Percentiles rank a stretch among this genome's conserved stretches.
Conservation (phyloP, 768 basidiomycete species). For the Russula earlei region DNA sequence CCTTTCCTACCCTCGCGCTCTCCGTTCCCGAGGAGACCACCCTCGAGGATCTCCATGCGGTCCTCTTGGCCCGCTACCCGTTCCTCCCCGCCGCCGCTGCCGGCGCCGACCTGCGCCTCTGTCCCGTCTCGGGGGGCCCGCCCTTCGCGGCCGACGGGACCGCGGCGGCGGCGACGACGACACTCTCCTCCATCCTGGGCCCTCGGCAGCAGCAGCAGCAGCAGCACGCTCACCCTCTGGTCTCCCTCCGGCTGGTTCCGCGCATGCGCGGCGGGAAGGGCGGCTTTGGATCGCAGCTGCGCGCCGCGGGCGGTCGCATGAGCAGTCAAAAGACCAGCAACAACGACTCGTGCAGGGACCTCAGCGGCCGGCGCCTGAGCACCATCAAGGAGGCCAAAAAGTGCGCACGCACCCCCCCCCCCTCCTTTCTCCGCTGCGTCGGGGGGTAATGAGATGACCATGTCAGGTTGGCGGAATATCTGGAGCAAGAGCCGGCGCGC, state of each 20-base stretch:
- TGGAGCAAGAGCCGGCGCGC: slow-evolving; percentile 76
- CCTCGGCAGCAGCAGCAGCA: slow-evolving; percentile 9
- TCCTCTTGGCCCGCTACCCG: slow-evolving; percentile 39
- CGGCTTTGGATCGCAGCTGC: slow-evolving; percentile 92
- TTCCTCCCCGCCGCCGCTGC: slow-evolving; percentile 36
- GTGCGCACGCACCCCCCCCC: slow-evolving; percentile 34
- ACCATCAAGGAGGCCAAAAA: slow-evolving; percentile 96
- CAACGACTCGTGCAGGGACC: slow-evolving; percentile 89
- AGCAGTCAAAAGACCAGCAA: slow-evolving; percentile 91
- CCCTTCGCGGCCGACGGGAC: slow-evolving; percentile 23
- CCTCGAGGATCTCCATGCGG: slow-evolving; percentile 33
- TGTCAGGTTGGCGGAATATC: slow-evolving; percentile 68
- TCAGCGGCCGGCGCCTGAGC: slow-evolving; percentile 81
- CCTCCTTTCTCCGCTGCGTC: too few relatives aligned
- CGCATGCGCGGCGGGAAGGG: slow-evolving; percentile 87
- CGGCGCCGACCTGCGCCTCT: slow-evolving; percentile 35
- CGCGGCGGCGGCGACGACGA: slow-evolving; percentile 25
- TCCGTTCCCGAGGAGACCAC: slow-evolving; percentile 34
- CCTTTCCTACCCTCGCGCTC: slow-evolving; percentile 48
- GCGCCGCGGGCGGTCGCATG: slow-evolving; percentile 97
- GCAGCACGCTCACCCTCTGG: slow-evolving; percentile 27
- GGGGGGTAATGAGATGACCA: too few relatives aligned
- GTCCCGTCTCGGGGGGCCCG: slow-evolving; percentile 34
- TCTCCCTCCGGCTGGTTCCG: slow-evolving; percentile 68
- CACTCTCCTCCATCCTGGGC: slow-evolving; percentile 30